Percentiles rank a stretch among this genome's conserved stretches.
Evolutionary conservation across 306 rosid genomes (phyloP).

Genomic region (Cucurbita pepo): DNA sequence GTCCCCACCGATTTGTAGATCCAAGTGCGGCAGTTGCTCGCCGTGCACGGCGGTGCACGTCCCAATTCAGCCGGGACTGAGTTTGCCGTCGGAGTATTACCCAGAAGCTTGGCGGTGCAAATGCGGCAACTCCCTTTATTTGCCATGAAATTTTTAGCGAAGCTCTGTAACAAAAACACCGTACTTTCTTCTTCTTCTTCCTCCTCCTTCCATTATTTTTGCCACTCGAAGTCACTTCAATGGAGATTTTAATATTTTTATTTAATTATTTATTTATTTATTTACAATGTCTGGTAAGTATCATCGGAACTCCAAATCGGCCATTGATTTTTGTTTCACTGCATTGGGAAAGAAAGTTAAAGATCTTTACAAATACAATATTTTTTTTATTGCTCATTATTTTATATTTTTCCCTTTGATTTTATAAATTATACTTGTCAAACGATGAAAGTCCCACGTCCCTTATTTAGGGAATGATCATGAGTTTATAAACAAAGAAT

Average conservation of each 20-base stretch:
- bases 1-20: slow-evolving; percentile 67
- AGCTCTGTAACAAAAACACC: not conserved
- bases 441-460: no score
- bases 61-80: slow-evolving; percentile 67
- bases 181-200: not conserved
- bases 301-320: not conserved
- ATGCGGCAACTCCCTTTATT: slow-evolving; percentile 69
- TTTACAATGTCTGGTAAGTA: not conserved
- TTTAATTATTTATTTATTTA: no score
- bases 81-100: slow-evolving; percentile 66
- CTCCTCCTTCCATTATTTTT: not conserved
- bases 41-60: slow-evolving; percentile 81
- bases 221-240: slow-evolving; percentile 1
- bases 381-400: not conserved
- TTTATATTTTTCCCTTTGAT: not conserved
- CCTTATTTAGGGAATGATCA: no score
- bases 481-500: no score
- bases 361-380: not conserved
- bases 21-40: slow-evolving; percentile 74
- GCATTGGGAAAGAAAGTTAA: not conserved
- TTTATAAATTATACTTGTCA: no score
- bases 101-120: slow-evolving; percentile 99
- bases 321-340: not conserved
- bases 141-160: slow-evolving; percentile 30
- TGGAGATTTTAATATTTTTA: not conserved